Base-by-base conservation (phyloP, 2,329 filamentous ascomycete species). In the Pseudogymnoascus sp. region DNA sequence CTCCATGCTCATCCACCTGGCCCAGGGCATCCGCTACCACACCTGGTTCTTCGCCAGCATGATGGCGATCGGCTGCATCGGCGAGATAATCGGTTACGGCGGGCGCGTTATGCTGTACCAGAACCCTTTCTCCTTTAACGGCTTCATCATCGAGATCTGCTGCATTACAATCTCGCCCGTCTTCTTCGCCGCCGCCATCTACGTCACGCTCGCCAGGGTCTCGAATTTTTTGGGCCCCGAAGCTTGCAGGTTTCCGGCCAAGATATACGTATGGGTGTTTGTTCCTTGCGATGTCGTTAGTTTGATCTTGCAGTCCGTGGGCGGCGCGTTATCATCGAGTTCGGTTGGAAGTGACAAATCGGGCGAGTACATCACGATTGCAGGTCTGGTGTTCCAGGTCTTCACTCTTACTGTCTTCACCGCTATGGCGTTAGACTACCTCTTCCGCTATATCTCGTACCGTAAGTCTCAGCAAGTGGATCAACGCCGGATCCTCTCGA, bases 141-240 rank as follows among this genome's bases (percentile, higher is more conserved):
- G 76, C 18, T 83, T 83, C 72, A 69, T 82, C 62, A 81, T 85
- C 40, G 84, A 88, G 71, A 81, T 86, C 42, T 79, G 82, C 69
- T 84, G 81, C 67, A 76, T 90, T 63, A 88, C 86, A 2, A 81
- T 88, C 64, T 86, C 78, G 0, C 86, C 87, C 0, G 85, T 85
- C 1, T 88, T 88, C 70, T 77, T 88, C 71, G 81, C 84, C 7
- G 86, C 84, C 0, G 83, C 79, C 1, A 80, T 89, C 42, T 89
- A 89, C 69, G 75, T 89, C 61, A 86, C 83, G 65, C 75, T 88
- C 60, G 71, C 78, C 12, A 74, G 77, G 40, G 80, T 82, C 65
- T 79, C 82, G 8, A 73, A 74, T 56, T 77, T 75, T 0, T 81
- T 80, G 67, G 80, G 80, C 0, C 71, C 75, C 0, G 76, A 80